Conservation (phyloP, 352 stramenopile species). For the Globisporangium spiculum region DNA sequence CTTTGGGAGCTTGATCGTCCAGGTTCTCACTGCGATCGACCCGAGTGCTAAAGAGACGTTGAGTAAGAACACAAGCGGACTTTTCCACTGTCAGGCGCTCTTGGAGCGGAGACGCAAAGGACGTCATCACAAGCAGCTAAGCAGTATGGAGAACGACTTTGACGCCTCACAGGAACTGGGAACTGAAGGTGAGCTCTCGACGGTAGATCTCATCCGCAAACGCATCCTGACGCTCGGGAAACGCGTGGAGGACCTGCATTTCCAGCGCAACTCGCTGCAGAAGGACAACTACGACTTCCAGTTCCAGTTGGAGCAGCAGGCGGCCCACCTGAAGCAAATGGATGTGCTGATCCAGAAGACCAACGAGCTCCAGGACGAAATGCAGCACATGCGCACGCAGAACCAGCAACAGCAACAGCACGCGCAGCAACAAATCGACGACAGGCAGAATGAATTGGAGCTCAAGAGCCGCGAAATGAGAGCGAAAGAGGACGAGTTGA, state of each 20-base stretch:
- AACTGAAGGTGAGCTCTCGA: conserved; percentile 18
- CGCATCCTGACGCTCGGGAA: conserved; percentile 61
- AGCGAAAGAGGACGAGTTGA: conserved; percentile 30
- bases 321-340: conserved; percentile 45
- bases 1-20: conserved; percentile 38
- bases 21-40: conserved; percentile 45
- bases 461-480: conserved; percentile 26
- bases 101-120: conserved; percentile 28
- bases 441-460: conserved; percentile 12
- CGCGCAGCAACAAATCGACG: background rate
- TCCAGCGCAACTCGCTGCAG: conserved; percentile 65
- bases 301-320: conserved; percentile 59
- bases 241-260: conserved; percentile 65
- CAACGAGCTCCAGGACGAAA: conserved; percentile 39
- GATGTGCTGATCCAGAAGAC: conserved; percentile 30
- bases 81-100: conserved; percentile 54
- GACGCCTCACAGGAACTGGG: conserved; percentile 1
- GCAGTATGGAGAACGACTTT: background rate
- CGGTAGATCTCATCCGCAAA: conserved; percentile 50
- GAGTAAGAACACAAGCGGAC: conserved; percentile 36
- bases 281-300: conserved; percentile 79
- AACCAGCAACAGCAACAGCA: background rate
- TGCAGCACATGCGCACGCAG: conserved; percentile 17
- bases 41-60: conserved; percentile 36
- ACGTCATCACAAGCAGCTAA: conserved; percentile 7